Percentiles rank a stretch among this genome's conserved stretches.
Evolutionary conservation across 805 yeast species (phyloP).

Genomic region (Lipomyces spencermartinsiae): DNA sequence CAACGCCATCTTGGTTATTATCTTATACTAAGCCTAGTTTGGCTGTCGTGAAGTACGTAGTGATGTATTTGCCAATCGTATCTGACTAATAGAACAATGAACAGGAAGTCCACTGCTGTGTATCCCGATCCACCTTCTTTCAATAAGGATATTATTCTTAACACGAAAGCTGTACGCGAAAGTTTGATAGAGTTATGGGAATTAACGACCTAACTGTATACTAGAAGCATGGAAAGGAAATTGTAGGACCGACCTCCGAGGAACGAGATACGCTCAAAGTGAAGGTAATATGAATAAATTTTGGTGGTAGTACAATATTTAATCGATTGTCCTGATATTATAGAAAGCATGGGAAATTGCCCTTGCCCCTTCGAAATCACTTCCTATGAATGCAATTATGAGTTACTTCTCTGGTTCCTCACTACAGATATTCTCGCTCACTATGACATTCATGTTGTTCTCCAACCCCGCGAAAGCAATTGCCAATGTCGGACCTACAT

Average conservation of each 20-base stretch:
- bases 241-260: conserved; percentile 25
- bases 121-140: conserved; percentile 30
- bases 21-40: conserved; percentile 16
- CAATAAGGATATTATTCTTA: conserved; percentile 30
- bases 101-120: conserved; percentile 13
- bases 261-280: conserved; percentile 36
- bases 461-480: conserved; percentile 80
- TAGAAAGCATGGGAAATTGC: conserved; percentile 89
- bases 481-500: conserved; percentile 60
- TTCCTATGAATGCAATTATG: conserved; percentile 93
- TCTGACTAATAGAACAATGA: background rate
- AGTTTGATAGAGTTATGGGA: background rate
- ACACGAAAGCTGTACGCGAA: conserved; percentile 24
- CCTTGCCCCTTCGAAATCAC: conserved; percentile 74
- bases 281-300: conserved; percentile 20
- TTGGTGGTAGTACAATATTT: background rate
- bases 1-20: conserved; percentile 22
- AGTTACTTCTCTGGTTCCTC: conserved; percentile 92
- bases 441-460: conserved; percentile 85
- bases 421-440: conserved; percentile 85
- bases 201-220: background rate
- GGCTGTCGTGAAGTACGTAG: conserved; percentile 23
- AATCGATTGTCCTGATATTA: background rate
- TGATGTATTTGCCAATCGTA: background rate
- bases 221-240: conserved; percentile 33